Evolutionary conservation across 768 basidiomycete genomes (phyloP), one percentile per base, ranked within the genome.

Genomic region (Collybia sp.): DNA sequence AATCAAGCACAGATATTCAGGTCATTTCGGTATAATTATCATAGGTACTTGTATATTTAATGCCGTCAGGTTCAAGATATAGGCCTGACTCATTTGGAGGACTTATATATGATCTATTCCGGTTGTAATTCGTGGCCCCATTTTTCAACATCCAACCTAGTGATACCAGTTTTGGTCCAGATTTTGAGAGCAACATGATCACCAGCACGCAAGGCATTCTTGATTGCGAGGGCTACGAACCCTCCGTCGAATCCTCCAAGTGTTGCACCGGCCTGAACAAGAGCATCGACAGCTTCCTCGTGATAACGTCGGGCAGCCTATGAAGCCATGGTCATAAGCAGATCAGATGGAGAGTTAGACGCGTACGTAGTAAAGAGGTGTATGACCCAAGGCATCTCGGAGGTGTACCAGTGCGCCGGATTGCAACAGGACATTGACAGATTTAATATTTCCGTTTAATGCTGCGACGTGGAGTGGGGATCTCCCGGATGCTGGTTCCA

Each of bases 331-430:
- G 41, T 47, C 25, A 54, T 31, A 16, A 15, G 34, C 25, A 9
- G 34, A 44, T 47, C 10, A 48, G 25, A 13, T 10, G 40, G 36
- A 31, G 47, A 37, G 12, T 30, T 40, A 46, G 11, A 19, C 25
- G 62, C 80, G 55, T 51, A 88, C 88, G 63, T 91, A 87, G 63
- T 92, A 93, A 12, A 93, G 68, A 2, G 88, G 77, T 12, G 91
- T 92, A 56, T 93, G 90, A 2, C 88, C 92, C 38, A 93, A 70
- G 1, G 64, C 59, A 60, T 94, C 92, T 45, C 92, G 74, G 8
- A 87, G 68, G 61, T 94, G 91, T 16, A 93, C 91, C 12, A 90
- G 68, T 1, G 90, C 88, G 4, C 91, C 91, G 0, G 80, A 79
- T 49, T 77, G 70, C 15, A 93, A 72, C 32, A 93, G 65, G 30